These are phyloP conservation scores for Raffaelea ambrosiae DNA, from an alignment of 2,329 filamentous ascomycete genomes.

Conservation along the genomic window DNA sequence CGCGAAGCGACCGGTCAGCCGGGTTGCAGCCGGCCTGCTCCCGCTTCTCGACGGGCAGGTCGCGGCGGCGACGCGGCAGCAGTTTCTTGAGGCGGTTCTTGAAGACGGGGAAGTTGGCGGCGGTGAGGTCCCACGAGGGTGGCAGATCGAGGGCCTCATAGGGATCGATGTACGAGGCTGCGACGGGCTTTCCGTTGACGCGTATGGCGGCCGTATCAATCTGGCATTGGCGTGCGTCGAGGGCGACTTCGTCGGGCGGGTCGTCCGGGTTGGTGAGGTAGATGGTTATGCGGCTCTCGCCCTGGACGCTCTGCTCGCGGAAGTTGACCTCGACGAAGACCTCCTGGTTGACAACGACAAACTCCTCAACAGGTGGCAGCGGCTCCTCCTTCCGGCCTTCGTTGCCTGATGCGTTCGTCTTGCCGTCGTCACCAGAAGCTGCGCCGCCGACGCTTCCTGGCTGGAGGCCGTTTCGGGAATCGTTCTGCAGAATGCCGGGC, in stretches of 20 bases:
- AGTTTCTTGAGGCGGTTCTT: conserved; percentile 55
- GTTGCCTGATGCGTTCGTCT: conserved; percentile 4
- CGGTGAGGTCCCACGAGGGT: conserved; percentile 49
- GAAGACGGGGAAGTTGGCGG: conserved; percentile 68
- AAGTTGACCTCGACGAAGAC: conserved; percentile 89
- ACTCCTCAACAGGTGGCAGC: conserved; percentile 19
- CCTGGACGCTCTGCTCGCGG: conserved; percentile 61
- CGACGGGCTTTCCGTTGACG: conserved; percentile 36
- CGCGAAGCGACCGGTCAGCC: conserved; percentile 41
- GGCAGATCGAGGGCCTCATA: conserved; percentile 58
- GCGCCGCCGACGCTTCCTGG: background rate
- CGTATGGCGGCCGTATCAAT: conserved; percentile 47
- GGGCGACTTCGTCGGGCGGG: conserved; percentile 42
- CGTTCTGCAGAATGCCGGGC: conserved; percentile 17
- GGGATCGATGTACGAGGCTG: conserved; percentile 51
- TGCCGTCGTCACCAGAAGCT: background rate
- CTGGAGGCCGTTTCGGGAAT: conserved; percentile 1
- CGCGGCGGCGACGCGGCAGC: conserved; percentile 40
- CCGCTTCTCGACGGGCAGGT: conserved; percentile 47
- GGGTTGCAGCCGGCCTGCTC: conserved; percentile 48
- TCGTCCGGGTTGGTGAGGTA: conserved; percentile 51
- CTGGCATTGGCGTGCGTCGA: conserved; percentile 55
- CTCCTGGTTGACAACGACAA: conserved; percentile 68
- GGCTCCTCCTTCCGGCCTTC: too few relatives aligned
- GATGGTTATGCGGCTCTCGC: conserved; percentile 74